These are phyloP conservation scores for Epichloe scottii DNA, from an alignment of 2,329 filamentous ascomycete species.

Conservation along the genomic window DNA sequence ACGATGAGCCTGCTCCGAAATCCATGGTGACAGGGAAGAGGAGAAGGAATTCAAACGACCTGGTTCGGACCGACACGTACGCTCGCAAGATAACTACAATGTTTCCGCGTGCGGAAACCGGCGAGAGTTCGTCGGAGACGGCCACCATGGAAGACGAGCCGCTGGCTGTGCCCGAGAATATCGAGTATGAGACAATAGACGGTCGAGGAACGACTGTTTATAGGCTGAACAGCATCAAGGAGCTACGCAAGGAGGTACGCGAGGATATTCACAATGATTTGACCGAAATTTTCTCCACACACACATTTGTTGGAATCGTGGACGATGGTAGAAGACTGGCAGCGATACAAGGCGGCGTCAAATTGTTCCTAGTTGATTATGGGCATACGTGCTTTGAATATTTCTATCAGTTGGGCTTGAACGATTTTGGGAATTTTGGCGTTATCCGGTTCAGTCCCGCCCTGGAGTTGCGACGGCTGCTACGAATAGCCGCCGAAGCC, in stretches of 20 bases:
- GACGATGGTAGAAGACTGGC: constrained; percentile 76
- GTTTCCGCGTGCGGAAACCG: constrained; percentile 47
- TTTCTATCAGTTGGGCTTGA: constrained; percentile 90
- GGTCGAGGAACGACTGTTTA: constrained; percentile 59
- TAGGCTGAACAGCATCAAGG: constrained; percentile 72
- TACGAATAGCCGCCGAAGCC: constrained; percentile 59
- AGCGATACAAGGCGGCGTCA: constrained; percentile 88
- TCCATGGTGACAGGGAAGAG: constrained; percentile 26
- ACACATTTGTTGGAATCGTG: constrained; percentile 88
- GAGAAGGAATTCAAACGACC: constrained; percentile 49
- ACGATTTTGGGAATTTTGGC: constrained; percentile 93
- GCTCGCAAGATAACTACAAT: constrained; percentile 94
- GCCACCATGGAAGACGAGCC: constrained; percentile 19
- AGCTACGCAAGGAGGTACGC: constrained; percentile 68
- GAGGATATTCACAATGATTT: constrained; percentile 73
- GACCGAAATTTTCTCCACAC: constrained; percentile 74
- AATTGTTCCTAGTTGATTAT: constrained; percentile 87
- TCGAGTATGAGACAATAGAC: constrained; percentile 54
- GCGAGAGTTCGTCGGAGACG: constrained; percentile 9
- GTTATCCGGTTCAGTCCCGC: constrained; percentile 67
- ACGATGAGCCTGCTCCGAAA: constrained; percentile 18
- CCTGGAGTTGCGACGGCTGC: constrained; percentile 55
- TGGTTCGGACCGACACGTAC: constrained; percentile 80
- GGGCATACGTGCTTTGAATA: constrained; percentile 77
- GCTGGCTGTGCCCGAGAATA: constrained; percentile 30